A percentile compares a stretch with the other conserved stretches of the same genome.
Conservation (phyloP, 2,329 filamentous ascomycete genomes). For the Leptographium galeiforme region DNA sequence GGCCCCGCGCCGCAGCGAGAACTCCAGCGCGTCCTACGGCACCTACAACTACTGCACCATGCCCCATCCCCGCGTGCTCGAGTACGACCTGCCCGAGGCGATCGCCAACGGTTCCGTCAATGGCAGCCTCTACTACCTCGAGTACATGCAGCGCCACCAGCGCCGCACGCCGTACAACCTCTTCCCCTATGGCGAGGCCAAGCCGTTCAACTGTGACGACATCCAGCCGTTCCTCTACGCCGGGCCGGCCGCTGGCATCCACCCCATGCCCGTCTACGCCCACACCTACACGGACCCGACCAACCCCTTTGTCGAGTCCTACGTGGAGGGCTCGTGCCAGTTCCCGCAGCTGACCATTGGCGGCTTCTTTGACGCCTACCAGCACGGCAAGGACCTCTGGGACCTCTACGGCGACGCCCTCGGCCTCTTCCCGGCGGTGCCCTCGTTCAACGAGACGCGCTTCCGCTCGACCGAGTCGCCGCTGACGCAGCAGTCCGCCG, state of each 20-base stretch:
- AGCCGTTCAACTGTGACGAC: background rate
- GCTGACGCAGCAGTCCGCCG: constrained; percentile 1
- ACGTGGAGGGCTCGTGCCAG: constrained; percentile 2
- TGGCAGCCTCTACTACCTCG: background rate
- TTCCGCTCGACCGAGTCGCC: background rate
- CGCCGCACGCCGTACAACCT: constrained; percentile 5
- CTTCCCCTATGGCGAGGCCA: constrained; percentile 1
- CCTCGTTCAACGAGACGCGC: background rate
- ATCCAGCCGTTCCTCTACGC: background rate
- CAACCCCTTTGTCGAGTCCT: background rate
- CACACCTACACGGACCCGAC: background rate
- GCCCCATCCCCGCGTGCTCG: constrained; percentile 1
- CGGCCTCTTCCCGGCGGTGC: constrained; percentile 1
- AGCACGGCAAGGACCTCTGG: constrained; percentile 3
- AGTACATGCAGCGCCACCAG: constrained; percentile 6
- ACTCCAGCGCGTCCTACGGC: background rate
- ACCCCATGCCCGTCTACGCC: constrained; percentile 1
- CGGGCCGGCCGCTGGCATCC: background rate
- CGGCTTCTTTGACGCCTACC: constrained; percentile 1
- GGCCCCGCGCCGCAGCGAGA: background rate
- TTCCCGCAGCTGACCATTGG: constrained; percentile 3
- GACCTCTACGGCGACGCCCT: constrained; percentile 2
- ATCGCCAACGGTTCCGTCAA: background rate
- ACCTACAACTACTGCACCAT: constrained; percentile 4
- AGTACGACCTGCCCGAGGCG: background rate